These are phyloP conservation scores for Trichoderma virens DNA, from an alignment of 495 filamentous ascomycete genomes.

Conservation along the genomic window DNA sequence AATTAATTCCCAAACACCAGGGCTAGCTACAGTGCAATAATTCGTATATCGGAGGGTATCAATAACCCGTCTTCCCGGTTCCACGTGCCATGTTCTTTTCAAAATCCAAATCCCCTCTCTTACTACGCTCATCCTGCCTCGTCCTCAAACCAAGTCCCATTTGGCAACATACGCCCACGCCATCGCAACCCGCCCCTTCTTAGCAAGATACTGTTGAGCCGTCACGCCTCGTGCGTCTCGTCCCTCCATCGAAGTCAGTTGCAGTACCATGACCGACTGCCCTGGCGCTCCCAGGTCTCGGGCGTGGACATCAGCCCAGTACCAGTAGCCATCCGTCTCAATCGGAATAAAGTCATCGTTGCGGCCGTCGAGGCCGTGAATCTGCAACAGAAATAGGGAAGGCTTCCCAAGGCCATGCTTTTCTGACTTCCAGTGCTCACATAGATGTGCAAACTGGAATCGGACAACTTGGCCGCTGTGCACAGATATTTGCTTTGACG, in stretches of 20 bases:
- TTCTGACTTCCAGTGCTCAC: constrained; percentile 69
- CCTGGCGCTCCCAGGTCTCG: constrained; percentile 60
- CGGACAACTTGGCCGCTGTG: constrained; percentile 42
- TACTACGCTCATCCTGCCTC: too few species aligned
- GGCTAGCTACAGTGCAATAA: neutral
- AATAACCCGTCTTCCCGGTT: neutral
- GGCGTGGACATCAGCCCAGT: constrained; percentile 65
- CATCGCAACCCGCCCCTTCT: constrained; percentile 54
- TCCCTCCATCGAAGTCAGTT: constrained; percentile 55
- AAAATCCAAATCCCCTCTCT: too few species aligned
- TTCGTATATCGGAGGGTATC: neutral
- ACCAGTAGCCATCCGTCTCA: constrained; percentile 58
- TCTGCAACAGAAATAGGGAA: constrained; percentile 57
- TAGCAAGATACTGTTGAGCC: constrained; percentile 52
- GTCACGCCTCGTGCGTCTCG: constrained; percentile 61
- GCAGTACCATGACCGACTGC: constrained; percentile 53
- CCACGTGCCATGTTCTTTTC: too few species aligned
- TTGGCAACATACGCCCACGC: constrained; percentile 51
- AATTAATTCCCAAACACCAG: neutral
- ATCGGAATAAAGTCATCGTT: constrained; percentile 59
- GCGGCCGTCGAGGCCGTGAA: constrained; percentile 58
- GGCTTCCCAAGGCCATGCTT: constrained; percentile 54
- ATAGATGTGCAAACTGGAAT: constrained; percentile 69
- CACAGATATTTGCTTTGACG: constrained; percentile 48
- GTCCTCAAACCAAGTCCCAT: constrained; percentile 59